Evolutionary conservation across 352 stramenopile species (phyloP), one percentile per base, ranked within the genome.

Genomic region (Phytopythium kandeliae): DNA sequence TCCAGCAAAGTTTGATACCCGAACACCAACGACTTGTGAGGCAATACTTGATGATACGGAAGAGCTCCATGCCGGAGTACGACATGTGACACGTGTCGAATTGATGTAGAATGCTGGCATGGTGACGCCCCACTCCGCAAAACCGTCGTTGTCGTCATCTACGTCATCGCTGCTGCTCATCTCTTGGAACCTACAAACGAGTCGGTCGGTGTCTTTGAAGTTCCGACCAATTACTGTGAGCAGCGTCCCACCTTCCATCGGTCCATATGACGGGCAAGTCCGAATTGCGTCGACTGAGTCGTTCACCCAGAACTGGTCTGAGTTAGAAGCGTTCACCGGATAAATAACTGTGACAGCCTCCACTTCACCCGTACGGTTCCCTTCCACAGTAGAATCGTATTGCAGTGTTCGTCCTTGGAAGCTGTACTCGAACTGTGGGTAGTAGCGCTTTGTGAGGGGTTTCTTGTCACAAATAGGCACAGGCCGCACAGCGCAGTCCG

Each of bases 401-500:
- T 28, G 57, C 13, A 85, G 48, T 16, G 46, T 48, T 3, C 16
- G 53, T 4, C 71, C 80, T 54, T 93, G 78, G 41, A 89, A 86
- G 17, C 28, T 50, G 56, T 95, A 96, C 7, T 31, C 64, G 33
- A 93, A 93, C 48, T 73, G 69, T 0, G 79, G 75, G 51, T 95
- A 95, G 55, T 94, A 96, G 48, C 79, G 76, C n/a, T 76, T 83
- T 11, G 34, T 41, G 0, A 67, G 74, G 0, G 71, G 40, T 12
- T 74, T 58, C 63, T 98, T 98, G 74, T 98, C 95, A 50, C 96
- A 99, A 36, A 98, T 89, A 5, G 90, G 71, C 25, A 98, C 89
- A 1, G 73, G 42, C 9, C 83, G 76, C 36, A 98, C 91, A 22
- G 55, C 74, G 60, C 96, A 99, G 57, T 96, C 80, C 15, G 85